phyloP scores from a whole-genome alignment of 2,329 filamentous ascomycete species.

The Corinectria fuckeliana region DNA sequence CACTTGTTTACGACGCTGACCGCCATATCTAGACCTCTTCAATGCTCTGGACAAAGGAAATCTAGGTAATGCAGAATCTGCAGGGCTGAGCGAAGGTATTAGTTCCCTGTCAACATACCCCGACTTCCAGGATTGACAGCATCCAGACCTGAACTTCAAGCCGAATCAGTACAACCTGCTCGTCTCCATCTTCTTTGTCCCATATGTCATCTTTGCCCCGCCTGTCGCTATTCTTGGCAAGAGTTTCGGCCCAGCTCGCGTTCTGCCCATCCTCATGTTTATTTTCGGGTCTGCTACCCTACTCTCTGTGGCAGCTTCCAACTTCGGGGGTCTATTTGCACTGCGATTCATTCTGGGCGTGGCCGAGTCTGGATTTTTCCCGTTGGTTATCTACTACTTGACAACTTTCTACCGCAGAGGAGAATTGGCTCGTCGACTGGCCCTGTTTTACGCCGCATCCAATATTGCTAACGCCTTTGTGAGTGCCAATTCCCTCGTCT shows the following conservation, averaged over 20 bases:
- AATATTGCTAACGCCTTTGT: constrained; percentile 69
- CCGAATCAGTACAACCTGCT: constrained; percentile 73
- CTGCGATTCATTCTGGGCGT: constrained; percentile 60
- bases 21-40: constrained; percentile 47
- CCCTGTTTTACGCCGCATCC: constrained; percentile 77
- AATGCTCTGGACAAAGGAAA: constrained; percentile 54
- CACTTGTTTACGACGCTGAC: not conserved
- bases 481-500: not conserved
- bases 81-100: constrained; percentile 47
- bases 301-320: constrained; percentile 56
- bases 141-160: constrained; percentile 59
- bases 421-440: constrained; percentile 53
- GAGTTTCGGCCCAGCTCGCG: constrained; percentile 69
- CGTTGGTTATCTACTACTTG: constrained; percentile 59
- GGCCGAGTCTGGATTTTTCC: constrained; percentile 61
- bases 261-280: constrained; percentile 75
- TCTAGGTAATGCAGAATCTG: constrained; percentile 63
- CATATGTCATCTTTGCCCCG: constrained; percentile 75
- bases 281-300: constrained; percentile 72
- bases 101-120: constrained; percentile 45
- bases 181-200: constrained; percentile 76
- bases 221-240: constrained; percentile 68
- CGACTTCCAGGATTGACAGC: constrained; percentile 47
- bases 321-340: constrained; percentile 58
- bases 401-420: constrained; percentile 57